These are phyloP conservation scores for Phyllachora maydis DNA, from an alignment of 2,329 filamentous ascomycete species.

Conservation along the genomic window DNA sequence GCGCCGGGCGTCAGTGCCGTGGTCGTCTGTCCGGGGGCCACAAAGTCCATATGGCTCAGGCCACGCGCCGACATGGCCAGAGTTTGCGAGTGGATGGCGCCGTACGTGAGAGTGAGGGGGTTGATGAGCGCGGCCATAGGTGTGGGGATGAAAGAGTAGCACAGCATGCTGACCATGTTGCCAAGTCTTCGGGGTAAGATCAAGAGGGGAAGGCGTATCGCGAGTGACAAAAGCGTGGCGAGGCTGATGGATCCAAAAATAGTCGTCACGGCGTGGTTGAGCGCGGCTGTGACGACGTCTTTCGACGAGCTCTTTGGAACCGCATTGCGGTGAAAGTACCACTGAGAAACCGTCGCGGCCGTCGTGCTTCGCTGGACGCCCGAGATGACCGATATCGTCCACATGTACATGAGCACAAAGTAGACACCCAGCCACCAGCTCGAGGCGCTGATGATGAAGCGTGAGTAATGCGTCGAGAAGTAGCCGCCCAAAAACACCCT, in stretches of 20 bases:
- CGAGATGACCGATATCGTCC: constrained; percentile 75
- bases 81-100: constrained; percentile 78
- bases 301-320: constrained; percentile 56
- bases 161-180: constrained; percentile 41
- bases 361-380: constrained; percentile 82
- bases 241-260: constrained; percentile 86
- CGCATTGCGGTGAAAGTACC: constrained; percentile 92
- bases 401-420: constrained; percentile 88
- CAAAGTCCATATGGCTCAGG: constrained; percentile 62
- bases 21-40: constrained; percentile 52
- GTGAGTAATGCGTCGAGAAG: constrained; percentile 37
- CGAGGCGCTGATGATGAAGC: constrained; percentile 66
- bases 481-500: constrained; percentile 87
- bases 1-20: constrained; percentile 44
- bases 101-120: constrained; percentile 78
- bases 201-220: constrained; percentile 69
- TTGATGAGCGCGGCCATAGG: constrained; percentile 76
- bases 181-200: constrained; percentile 54
- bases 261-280: constrained; percentile 63
- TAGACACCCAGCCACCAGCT: constrained; percentile 92
- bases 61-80: constrained; percentile 60
- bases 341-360: constrained; percentile 88
- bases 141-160: constrained; percentile 57
- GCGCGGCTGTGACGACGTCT: constrained; percentile 65
- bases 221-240: constrained; percentile 60